Base-by-base conservation (phyloP, 1,139 yeast genomes). In the Blastobotrys apis region DNA sequence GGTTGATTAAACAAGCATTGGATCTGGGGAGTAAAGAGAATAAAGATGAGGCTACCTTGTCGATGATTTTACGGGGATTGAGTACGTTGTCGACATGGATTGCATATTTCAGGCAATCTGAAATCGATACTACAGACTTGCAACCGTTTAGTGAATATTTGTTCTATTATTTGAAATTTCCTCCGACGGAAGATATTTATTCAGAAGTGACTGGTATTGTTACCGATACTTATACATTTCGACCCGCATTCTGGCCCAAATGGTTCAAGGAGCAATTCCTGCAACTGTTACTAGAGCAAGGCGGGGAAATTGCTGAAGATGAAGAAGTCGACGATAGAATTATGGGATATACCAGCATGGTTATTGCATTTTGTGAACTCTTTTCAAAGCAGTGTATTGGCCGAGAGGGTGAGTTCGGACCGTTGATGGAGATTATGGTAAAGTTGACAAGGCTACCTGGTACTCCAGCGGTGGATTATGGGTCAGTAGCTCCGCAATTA, bases 391-490 rank as follows among this genome's bases (percentile, higher is more conserved):
- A 30, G 13, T 32, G 37, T 26, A 43, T 45, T 3, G 39, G 35
- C 16, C 20, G 39, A 15, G 39, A 41, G 21, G 47, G 49, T 20
- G 48, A 50, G 31, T 43, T 46, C 26, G 39, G 39, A 1, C 36
- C 39, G 32, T 46, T 63, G 22, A 49, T 64, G 25, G 50, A 55
- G 8, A 49, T 53, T n/a, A 62, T 85, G 10, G 52, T 83, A 21
- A 70, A 69, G 33, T 63, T 88, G 41, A 78, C 94, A 0, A 72
- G 74, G 43, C 73, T 75, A 40, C 81, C 82, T 0, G 80, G 83
- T 1, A 55, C 65, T 4, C 84, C 95, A 0, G 71, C 82, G 1
- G 64, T 71, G 0, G 90, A 86, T 22, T 96, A 90, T 59, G 66
- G 66, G 13, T 25, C 35, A 9, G 67, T 84, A 10, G 82, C 94